Evolutionary conservation across 2,329 filamentous ascomycete species (phyloP), one percentile per base, ranked within the genome.

Genomic region (Neonectria faginata): DNA sequence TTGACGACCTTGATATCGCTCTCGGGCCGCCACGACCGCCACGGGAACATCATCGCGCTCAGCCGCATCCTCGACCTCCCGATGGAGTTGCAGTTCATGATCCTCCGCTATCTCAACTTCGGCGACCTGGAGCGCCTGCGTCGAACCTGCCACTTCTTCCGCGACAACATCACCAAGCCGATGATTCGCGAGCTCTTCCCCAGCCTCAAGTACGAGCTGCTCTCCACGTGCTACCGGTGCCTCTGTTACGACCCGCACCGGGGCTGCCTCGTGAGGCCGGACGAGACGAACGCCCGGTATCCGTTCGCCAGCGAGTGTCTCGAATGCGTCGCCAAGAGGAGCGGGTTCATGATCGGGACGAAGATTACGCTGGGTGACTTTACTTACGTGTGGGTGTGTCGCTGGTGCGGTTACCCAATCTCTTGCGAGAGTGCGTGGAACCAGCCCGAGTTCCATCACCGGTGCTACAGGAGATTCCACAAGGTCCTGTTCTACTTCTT

Each of bases 341-440:
- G 75, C 12, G 80, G 82, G 7, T 76, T 79, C 8, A 70, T 73
- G 18, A 75, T 82, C 4, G 81, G 81, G 5, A 68, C 70, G n/a
- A 74, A 71, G 67, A 75, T 82, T n/a, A 69, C 68, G 0, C 74
- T 84, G 45, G 81, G 75, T 6, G 79, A 79, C 47, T 69, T 70
- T 18, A 66, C 70, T 10, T 70, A 66, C 5, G 75, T 78, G 29
- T 82, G 77, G 74, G 74, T 81, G 11, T 84, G 82, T 48, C 77
- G 82, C 7, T 84, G 81, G 76, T 84, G 82, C 69, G 81, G 82
- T 0, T 77, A 73, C 62, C 82, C 81, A 8, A 73, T 82, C 33
- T 67, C 71, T 5, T 62, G 64, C 5, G 71, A 71, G 27, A 64
- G 71, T 11, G 76, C 76, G 9, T 76, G 71, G 66, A 75, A 76